Evolutionary conservation across 2,329 filamentous ascomycete genomes (phyloP).

Genomic region (Chaetomium olivaceum): DNA sequence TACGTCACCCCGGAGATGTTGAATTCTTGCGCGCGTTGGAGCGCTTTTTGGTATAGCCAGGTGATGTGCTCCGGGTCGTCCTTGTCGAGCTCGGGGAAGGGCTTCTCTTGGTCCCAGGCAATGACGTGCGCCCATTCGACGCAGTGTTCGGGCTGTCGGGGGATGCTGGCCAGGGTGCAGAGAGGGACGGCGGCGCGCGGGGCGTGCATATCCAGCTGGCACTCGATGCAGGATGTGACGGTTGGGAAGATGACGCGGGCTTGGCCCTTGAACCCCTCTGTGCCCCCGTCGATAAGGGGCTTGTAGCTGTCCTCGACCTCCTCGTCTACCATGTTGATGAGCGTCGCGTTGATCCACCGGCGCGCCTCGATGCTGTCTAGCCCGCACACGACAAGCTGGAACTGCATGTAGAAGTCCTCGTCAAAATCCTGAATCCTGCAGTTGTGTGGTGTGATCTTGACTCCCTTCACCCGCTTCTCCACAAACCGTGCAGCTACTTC

Average conservation of each 20-base stretch:
- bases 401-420: slow-evolving; percentile 95
- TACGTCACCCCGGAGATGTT: slow-evolving; percentile 92
- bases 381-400: slow-evolving; percentile 89
- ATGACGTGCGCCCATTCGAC: slow-evolving; percentile 99
- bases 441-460: slow-evolving; percentile 91
- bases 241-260: slow-evolving; percentile 88
- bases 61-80: slow-evolving; percentile 95
- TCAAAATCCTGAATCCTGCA: slow-evolving; percentile 96
- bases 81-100: slow-evolving; percentile 84
- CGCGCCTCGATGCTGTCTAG: slow-evolving; percentile 95
- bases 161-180: slow-evolving; percentile 94
- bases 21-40: slow-evolving; percentile 80
- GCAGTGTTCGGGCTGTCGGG: slow-evolving; percentile 94
- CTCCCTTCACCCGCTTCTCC: slow-evolving; percentile 82
- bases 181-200: slow-evolving; percentile 95
- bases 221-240: slow-evolving; percentile 95
- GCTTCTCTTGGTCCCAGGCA: slow-evolving; percentile 86
- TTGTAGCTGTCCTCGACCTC: slow-evolving; percentile 84
- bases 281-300: slow-evolving; percentile 93
- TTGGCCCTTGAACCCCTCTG: slow-evolving; percentile 97
- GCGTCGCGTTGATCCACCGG: slow-evolving; percentile 96
- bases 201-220: slow-evolving; percentile 97
- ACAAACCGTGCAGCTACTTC: slow-evolving; percentile 91
- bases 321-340: slow-evolving; percentile 85
- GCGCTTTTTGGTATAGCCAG: slow-evolving; percentile 90